Percentiles rank a stretch among this genome's conserved stretches.
phyloP scores from a whole-genome alignment of 116 monocot genomes.

The Thalassia testudinum region DNA sequence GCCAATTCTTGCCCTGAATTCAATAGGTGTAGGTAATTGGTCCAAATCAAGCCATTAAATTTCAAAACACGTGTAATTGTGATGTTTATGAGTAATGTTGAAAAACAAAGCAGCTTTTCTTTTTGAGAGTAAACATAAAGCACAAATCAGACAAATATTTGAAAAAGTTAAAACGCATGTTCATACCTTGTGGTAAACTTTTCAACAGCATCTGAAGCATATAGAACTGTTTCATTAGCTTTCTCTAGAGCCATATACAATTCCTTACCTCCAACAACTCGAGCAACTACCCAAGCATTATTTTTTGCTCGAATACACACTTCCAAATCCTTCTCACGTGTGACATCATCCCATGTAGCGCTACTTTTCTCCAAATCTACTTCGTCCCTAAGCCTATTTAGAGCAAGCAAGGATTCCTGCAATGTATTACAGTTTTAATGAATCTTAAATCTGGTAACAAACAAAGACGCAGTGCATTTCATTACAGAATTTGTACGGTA shows the following conservation, averaged over 20 bases:
- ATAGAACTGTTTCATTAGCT: conserved; percentile 81
- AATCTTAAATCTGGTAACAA: too few relatives aligned
- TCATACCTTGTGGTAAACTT: conserved; percentile 93
- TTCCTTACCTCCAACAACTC: conserved; percentile 65
- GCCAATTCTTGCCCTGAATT: too few relatives aligned
- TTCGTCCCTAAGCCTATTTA: conserved; percentile 77
- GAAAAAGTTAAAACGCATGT: too few relatives aligned
- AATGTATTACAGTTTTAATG: conserved; percentile 1
- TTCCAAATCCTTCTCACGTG: conserved; percentile 62
- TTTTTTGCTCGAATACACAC: conserved; percentile 77
- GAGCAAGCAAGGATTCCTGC: conserved; percentile 74
- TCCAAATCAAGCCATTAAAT: too few relatives aligned
- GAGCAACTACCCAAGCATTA: conserved; percentile 93
- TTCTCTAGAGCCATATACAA: conserved; percentile 91
- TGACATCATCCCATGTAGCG: conserved; percentile 28
- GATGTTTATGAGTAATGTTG: too few relatives aligned
- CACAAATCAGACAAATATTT: background rate
- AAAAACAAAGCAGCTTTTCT: too few relatives aligned
- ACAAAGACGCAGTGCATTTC: too few relatives aligned
- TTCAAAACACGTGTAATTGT: too few relatives aligned
- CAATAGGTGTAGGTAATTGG: too few relatives aligned
- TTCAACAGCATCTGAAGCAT: conserved; percentile 84
- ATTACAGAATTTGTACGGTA: too few relatives aligned
- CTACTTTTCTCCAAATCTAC: conserved; percentile 77
- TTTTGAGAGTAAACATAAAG: too few relatives aligned